Base-by-base conservation (phyloP, 169 alveolate species). In the Eimeria acervulina region DNA sequence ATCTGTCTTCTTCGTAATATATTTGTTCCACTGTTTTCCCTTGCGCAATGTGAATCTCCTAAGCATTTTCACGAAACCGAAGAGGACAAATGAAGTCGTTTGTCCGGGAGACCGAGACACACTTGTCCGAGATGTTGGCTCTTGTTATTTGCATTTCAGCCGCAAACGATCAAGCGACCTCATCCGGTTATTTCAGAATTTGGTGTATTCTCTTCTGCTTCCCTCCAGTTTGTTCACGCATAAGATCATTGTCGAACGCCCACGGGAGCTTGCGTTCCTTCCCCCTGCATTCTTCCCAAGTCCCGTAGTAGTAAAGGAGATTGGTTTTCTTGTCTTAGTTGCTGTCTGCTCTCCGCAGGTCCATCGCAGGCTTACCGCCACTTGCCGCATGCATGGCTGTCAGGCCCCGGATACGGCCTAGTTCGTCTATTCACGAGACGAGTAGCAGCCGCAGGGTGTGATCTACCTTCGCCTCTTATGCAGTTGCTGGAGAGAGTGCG, bases 81-180 rank as follows among this genome's bases (percentile, higher is more conserved):
- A 52, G 5, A 26, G 59, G 38, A 13, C 47, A 59, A 33, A 10
- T 85, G 40, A 59, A n/a, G 59, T 42, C 55, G 40, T 52, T 85
- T 59, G 80, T 85, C 44, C 63, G 59, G 26, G 80, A 85, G 1
- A 59, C 93, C 33, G 93, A 85, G 78, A 36, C 40, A 7, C 47
- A 85, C 80, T 33, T 85, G 40, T 13, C 93, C 3, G 81, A 85
- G 36, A 59, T 85, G 55, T 8, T 85, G 55, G 80, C 93, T 21
- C 93, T 85, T 59, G 80, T 85, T 70, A 19, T 59, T 59, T 85
- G 93, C 78, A 52, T 85, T 59, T 85, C 93, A 59, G 76, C 78
- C 15, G 66, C 93, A 8, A 42, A 33, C 59, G 36, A 17, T 21
- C 80, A 55, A 59, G 93, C 19, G 28, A 10, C 70, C 44, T 13